Evolutionary conservation across 495 filamentous ascomycete species (phyloP).

Genomic region (Neurospora sp.): DNA sequence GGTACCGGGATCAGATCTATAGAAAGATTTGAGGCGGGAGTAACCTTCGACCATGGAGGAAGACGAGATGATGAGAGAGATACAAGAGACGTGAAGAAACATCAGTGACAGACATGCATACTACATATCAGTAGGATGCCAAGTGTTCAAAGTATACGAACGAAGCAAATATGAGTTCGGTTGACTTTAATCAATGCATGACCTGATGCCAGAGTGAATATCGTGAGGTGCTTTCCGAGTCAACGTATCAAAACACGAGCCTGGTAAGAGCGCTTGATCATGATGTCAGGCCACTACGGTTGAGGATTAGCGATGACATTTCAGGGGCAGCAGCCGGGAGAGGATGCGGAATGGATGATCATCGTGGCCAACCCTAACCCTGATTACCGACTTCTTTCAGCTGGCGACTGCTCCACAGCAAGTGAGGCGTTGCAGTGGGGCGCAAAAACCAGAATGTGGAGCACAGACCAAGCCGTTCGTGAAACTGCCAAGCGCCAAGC

Average conservation of each 20-base stretch:
- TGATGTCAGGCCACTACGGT: not conserved
- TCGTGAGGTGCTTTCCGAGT: not conserved
- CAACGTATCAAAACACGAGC: not conserved
- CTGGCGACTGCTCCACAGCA: not conserved
- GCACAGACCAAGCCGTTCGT: not conserved
- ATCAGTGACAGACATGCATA: not conserved
- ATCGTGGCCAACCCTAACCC: not conserved
- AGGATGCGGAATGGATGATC: not conserved
- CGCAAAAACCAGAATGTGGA: not conserved
- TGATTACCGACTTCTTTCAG: not conserved
- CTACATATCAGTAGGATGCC: not conserved
- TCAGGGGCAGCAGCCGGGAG: not conserved
- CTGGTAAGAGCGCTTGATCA: not conserved
- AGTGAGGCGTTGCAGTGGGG: not conserved
- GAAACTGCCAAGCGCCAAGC: conserved; percentile 7
- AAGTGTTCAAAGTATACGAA: not conserved
- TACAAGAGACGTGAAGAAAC: not conserved
- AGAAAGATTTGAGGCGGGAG: not conserved
- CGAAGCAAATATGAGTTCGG: not conserved
- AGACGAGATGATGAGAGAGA: not conserved
- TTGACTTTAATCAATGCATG: not conserved
- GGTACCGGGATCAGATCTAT: not conserved
- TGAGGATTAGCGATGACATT: not conserved
- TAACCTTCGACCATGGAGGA: not conserved
- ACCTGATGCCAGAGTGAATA: not conserved